A percentile compares a stretch with the other conserved stretches of the same genome.
These are phyloP conservation scores for Aspergillus pseudoglaucus DNA, from an alignment of 2,329 filamentous ascomycete genomes.

Conservation along the genomic window DNA sequence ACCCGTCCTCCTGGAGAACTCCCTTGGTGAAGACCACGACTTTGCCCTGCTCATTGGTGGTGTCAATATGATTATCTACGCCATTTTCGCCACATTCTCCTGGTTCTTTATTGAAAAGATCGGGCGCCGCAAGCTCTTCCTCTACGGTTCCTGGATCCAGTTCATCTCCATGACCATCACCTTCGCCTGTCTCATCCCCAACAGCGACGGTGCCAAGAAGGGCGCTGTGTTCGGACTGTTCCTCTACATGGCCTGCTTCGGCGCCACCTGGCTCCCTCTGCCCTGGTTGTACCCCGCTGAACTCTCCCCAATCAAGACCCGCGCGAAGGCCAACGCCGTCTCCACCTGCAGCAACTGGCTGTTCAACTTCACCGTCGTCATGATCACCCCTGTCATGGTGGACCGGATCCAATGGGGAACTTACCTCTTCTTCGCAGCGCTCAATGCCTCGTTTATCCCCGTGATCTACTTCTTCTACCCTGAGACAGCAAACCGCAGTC, in stretches of 20 bases:
- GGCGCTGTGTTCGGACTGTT: conserved; percentile 55
- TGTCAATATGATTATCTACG: conserved; percentile 45
- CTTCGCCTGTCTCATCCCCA: conserved; percentile 34
- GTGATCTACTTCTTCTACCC: conserved; percentile 51
- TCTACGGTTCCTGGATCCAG: conserved; percentile 35
- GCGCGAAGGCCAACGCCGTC: conserved; percentile 51
- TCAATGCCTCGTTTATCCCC: conserved; percentile 44
- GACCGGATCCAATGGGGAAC: conserved; percentile 35
- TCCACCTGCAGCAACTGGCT: conserved; percentile 51
- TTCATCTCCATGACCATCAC: conserved; percentile 34
- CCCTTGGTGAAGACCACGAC: conserved; percentile 33
- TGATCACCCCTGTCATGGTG: conserved; percentile 43
- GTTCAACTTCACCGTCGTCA: conserved; percentile 51
- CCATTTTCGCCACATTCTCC: conserved; percentile 38
- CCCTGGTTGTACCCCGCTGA: conserved; percentile 53
- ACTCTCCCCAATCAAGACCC: conserved; percentile 49
- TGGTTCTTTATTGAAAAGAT: conserved; percentile 46
- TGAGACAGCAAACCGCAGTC: conserved; percentile 40
- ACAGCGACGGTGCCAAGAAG: conserved; percentile 19
- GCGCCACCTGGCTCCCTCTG: conserved; percentile 58
- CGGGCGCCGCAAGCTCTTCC: conserved; percentile 40
- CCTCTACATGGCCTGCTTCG: conserved; percentile 63
- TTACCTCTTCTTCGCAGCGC: conserved; percentile 39
- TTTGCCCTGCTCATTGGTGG: conserved; percentile 49
- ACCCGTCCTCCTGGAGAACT: conserved; percentile 42